Evolutionary conservation across 177 flowering plant genomes (phyloP), one percentile per base, ranked within the genome.

Genomic region (Vitis hybrid): DNA sequence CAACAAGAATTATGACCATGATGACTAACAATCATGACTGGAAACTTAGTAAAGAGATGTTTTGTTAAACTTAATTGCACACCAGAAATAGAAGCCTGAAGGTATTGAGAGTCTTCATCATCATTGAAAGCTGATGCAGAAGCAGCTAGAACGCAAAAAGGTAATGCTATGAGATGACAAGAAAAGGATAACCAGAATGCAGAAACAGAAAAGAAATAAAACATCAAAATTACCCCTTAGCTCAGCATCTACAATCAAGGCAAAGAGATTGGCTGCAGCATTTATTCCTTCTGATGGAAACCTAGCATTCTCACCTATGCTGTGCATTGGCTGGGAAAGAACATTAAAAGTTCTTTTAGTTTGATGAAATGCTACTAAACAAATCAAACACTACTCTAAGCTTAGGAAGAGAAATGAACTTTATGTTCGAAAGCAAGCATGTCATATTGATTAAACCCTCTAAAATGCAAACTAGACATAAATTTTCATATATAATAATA

Each of bases 31-130:
- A 23, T 12, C 30, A 23, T 26, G 15, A 57, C 19, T 45, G n/a
- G 26, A 70, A 26, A 17, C 52, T 2, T 18, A 10, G 9, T 8
- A 62, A 7, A 56, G 15, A 11, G 4, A 57, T 56, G 30, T 60
- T 56, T 21, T 62, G 30, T 67, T 40, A 72, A 40, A 5, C 17
- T 23, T 66, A 64, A 62, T 14, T 30, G 3, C 65, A 48, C 87
- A 96, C 99, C 92, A 75, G 89, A 78, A 70, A 91, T 72, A 21
- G 97, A 96, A 74, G 97, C 91, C 64, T 88, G 96, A 73, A 88
- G 80, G 68, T 83, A 78, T 48, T 85, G 83, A 62, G 75, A 71
- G 69, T 80, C 91, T 67, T 67, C 84, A 14, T 89, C 97, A 55
- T 93, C 97, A 76, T 75, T 82, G 74, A 71, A 84, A 15, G 85